Base-by-base conservation (phyloP, 2,329 filamentous ascomycete genomes). In the Phialemoniopsis sp. region DNA sequence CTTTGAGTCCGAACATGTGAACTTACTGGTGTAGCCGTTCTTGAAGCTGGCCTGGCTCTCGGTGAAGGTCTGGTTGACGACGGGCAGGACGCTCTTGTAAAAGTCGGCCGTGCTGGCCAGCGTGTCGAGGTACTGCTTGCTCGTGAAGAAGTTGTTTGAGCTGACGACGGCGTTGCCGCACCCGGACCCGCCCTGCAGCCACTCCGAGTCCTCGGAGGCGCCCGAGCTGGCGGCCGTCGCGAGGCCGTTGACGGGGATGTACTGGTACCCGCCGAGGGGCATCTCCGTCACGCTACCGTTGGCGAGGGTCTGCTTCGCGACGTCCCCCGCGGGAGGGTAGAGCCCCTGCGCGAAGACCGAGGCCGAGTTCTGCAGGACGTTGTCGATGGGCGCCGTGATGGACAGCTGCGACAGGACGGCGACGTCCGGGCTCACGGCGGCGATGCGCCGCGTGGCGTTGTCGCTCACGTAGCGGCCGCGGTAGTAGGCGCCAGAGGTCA, bases 341-440 rank as follows among this genome's bases (percentile, higher is more conserved):
- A 96, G 72, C 21, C 82, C 89, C 65, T 95, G 90, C 21, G 91
- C 66, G 67, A 95, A 95, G 26, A 79, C 85, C 34, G 77, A 71
- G 42, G 87, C 88, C 3, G 88, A 91, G 63, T 78, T 86, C 59
- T 90, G 84, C 21, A 96, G 75, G 14, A 95, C 87, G 30, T 72
- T 73, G 60, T 95, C 86, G 39, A 76, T 65, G 0, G 90, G 88
- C 0, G 89, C 76, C 13, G 80, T 82, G 39, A 88, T 79, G 40
- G 70, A 72, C 48, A 96, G 68, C 66, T 95, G 88, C 3, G 75
- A 74, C 15, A 81, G 67, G 41, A 80, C 78, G 56, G 86, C 85
- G 4, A 81, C 55, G 51, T 88, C 72, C 36, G 76, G 48, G 58
- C 76, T 82, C 55, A 95, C 74, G 39, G 79, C 80, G 21, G 68